Evolutionary conservation across 2,329 filamentous ascomycete genomes (phyloP).

Genomic region (Nothophaeocryptopus gaeumannii): DNA sequence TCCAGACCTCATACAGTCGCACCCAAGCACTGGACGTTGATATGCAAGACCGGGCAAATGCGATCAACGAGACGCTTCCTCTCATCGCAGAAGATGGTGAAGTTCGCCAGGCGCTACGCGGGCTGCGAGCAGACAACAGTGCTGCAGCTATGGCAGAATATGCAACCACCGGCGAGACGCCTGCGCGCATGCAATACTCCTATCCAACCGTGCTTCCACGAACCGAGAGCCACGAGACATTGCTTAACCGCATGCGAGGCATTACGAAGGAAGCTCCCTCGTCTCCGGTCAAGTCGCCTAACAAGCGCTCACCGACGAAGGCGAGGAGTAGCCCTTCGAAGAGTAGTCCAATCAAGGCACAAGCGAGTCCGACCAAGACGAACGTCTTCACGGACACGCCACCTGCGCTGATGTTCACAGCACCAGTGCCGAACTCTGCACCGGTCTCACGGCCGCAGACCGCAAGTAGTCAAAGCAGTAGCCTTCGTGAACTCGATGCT

Average conservation of each 20-base stretch:
- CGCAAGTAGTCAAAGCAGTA: conserved; percentile 28
- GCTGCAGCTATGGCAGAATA: conserved; percentile 72
- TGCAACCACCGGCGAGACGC: conserved; percentile 78
- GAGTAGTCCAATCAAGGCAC: conserved; percentile 30
- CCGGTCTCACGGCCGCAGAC: conserved; percentile 28
- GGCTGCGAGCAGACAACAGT: conserved; percentile 68
- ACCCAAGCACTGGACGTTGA: conserved; percentile 67
- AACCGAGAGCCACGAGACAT: conserved; percentile 62
- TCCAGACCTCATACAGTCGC: conserved; percentile 65
- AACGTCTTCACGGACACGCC: conserved; percentile 35
- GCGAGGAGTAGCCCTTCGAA: conserved; percentile 13
- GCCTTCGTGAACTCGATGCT: conserved; percentile 50
- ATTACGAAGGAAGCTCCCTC: conserved; percentile 28
- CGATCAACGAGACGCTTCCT: conserved; percentile 59
- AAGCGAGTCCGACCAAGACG: conserved; percentile 32
- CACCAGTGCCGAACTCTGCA: conserved; percentile 21
- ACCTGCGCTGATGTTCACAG: conserved; percentile 20
- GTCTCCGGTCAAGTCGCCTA: conserved; percentile 33
- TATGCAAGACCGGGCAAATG: conserved; percentile 59
- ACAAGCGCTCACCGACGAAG: conserved; percentile 32
- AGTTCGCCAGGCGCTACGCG: conserved; percentile 66
- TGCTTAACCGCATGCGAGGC: conserved; percentile 54
- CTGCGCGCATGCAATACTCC: conserved; percentile 75
- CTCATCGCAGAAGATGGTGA: conserved; percentile 55
- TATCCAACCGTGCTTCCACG: conserved; percentile 76